A percentile compares a stretch with the other conserved stretches of the same genome.
phyloP scores from a whole-genome alignment of 768 basidiomycete genomes.

The Mycena floridula region DNA sequence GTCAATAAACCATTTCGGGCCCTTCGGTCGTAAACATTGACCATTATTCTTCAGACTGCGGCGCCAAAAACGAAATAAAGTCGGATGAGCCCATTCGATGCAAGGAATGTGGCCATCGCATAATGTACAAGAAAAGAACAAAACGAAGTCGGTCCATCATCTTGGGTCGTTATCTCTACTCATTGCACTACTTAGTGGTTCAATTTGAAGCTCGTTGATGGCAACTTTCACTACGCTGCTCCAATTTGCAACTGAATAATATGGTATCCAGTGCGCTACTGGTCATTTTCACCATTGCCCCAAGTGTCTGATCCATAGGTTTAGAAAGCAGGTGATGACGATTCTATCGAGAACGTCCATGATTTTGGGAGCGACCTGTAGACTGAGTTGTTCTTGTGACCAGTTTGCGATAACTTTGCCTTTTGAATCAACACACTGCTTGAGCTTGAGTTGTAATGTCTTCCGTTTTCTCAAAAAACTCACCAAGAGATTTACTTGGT shows the following conservation, averaged over 20 bases:
- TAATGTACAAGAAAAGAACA: slow-evolving; percentile 98
- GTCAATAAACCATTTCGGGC: no score
- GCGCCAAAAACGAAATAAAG: slow-evolving; percentile 87
- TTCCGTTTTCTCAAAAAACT: no score
- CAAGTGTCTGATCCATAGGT: slow-evolving; percentile 41
- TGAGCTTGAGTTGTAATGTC: no score
- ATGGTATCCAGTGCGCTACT: no score
- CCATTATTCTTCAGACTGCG: slow-evolving; percentile 60
- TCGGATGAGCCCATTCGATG: slow-evolving; percentile 92
- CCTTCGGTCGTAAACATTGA: slow-evolving; percentile 1
- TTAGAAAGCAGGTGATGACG: slow-evolving; percentile 47
- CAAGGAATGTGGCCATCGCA: slow-evolving; percentile 93
- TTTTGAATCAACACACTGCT: slow-evolving; percentile 47
- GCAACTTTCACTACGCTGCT: no score
- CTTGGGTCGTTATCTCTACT: neutral
- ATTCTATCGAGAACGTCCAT: slow-evolving; percentile 40
- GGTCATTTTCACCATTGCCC: slow-evolving; percentile 33
- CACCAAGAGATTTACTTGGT: slow-evolving; percentile 39
- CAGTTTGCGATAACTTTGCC: slow-evolving; percentile 42
- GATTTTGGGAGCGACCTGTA: slow-evolving; percentile 32
- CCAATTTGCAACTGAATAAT: no score
- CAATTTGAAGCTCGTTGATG: slow-evolving; percentile 78
- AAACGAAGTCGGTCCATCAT: slow-evolving; percentile 65
- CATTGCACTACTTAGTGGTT: slow-evolving; percentile 46
- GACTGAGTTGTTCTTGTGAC: slow-evolving; percentile 29